Percentiles rank a stretch among this genome's conserved stretches.
phyloP scores from a whole-genome alignment of 495 filamentous ascomycete species.

The Podospora fimiseda region DNA sequence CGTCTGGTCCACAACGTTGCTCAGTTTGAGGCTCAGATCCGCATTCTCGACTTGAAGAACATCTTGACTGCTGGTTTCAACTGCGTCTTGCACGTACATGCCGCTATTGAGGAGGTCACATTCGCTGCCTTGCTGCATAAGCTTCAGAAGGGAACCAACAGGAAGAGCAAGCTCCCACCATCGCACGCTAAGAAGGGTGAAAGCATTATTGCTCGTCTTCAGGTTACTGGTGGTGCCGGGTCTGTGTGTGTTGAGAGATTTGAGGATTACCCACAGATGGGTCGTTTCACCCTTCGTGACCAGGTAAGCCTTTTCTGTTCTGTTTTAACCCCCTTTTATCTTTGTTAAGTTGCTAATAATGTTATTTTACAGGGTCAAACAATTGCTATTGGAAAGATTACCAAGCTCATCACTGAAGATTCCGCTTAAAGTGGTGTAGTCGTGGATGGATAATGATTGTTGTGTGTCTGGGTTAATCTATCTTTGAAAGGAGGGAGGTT shows the following conservation, averaged over 20 bases:
- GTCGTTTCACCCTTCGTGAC: constrained; percentile 90
- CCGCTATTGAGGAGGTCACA: constrained; percentile 92
- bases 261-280: constrained; percentile 89
- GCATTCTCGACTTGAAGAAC: constrained; percentile 87
- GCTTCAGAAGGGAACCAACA: constrained; percentile 89
- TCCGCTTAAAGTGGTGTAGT: constrained; percentile 16
- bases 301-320: constrained; percentile 52
- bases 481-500: too few species aligned
- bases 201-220: constrained; percentile 86
- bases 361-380: constrained; percentile 67
- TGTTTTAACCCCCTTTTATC: constrained; percentile 13
- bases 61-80: constrained; percentile 77
- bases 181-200: constrained; percentile 88
- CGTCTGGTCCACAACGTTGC: constrained; percentile 85
- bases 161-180: constrained; percentile 87
- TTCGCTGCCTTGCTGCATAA: constrained; percentile 84
- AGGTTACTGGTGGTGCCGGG: constrained; percentile 77
- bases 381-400: constrained; percentile 94
- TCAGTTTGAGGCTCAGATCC: constrained; percentile 92
- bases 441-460: too few species aligned
- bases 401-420: constrained; percentile 57
- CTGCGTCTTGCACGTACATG: constrained; percentile 86
- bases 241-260: constrained; percentile 89
- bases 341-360: too few species aligned
- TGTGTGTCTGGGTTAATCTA: not conserved